Conservation (phyloP, 2,329 filamentous ascomycete species). For the Boeremia lycopersici region DNA sequence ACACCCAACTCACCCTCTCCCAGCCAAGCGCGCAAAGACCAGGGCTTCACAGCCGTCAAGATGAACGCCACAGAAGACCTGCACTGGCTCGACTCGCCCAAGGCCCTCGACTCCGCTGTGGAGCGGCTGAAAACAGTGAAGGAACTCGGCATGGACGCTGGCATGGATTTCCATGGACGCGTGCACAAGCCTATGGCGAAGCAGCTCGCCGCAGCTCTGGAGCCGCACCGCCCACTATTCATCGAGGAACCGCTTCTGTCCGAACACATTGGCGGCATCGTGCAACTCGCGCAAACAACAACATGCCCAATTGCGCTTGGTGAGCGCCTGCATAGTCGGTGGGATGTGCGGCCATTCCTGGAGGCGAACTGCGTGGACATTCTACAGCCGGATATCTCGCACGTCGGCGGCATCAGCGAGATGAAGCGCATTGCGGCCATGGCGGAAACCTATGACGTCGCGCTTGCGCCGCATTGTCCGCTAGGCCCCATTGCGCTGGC, state of each 20-base stretch:
- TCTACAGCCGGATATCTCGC: slow-evolving; percentile 74
- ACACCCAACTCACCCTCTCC: not conserved
- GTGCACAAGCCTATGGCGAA: slow-evolving; percentile 83
- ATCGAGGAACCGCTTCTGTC: slow-evolving; percentile 76
- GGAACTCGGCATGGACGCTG: slow-evolving; percentile 71
- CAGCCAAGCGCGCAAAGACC: slow-evolving; percentile 58
- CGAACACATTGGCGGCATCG: slow-evolving; percentile 71
- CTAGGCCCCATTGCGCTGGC: slow-evolving; percentile 75
- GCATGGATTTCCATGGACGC: slow-evolving; percentile 78
- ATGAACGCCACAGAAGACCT: slow-evolving; percentile 82
- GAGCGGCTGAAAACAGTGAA: slow-evolving; percentile 73
- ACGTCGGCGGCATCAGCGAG: slow-evolving; percentile 76
- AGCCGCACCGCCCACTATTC: slow-evolving; percentile 73
- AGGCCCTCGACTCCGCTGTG: slow-evolving; percentile 66
- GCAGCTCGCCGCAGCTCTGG: slow-evolving; percentile 70
- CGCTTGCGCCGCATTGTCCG: slow-evolving; percentile 75
- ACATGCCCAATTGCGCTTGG: slow-evolving; percentile 72
- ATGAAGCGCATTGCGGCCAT: slow-evolving; percentile 71
- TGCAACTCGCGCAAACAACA: slow-evolving; percentile 62
- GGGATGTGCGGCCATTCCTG: slow-evolving; percentile 75
- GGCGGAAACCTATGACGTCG: slow-evolving; percentile 75
- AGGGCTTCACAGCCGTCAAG: slow-evolving; percentile 72
- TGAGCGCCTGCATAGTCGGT: slow-evolving; percentile 72
- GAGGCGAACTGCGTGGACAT: slow-evolving; percentile 72
- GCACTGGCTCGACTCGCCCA: slow-evolving; percentile 76